Evolutionary conservation across 2,329 filamentous ascomycete species (phyloP).

Genomic region (Dactylellina cionopaga): DNA sequence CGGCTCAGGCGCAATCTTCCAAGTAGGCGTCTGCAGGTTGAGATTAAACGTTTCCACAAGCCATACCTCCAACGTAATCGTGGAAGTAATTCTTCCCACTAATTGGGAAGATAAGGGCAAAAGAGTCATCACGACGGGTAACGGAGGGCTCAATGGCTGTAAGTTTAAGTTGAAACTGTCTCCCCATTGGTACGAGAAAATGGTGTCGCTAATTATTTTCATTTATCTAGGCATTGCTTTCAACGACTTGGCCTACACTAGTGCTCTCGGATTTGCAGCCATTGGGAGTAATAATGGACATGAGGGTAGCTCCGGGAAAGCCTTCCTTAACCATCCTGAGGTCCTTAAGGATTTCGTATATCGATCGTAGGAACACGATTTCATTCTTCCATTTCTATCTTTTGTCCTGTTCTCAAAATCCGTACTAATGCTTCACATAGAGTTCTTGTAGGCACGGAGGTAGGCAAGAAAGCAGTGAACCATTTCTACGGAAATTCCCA

Average conservation of each 20-base stretch:
- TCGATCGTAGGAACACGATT: constrained; percentile 9
- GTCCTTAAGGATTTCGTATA: constrained; percentile 24
- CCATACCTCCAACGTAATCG: constrained; percentile 8
- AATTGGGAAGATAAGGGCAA: constrained; percentile 4
- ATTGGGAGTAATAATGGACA: constrained; percentile 28
- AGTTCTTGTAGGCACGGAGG: background rate
- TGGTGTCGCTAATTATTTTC: background rate
- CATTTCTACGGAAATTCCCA: background rate
- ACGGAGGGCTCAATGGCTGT: constrained; percentile 14
- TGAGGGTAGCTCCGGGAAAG: background rate
- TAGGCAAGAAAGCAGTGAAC: background rate
- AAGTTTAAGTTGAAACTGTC: background rate
- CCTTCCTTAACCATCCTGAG: constrained; percentile 28
- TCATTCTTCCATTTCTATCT: no score
- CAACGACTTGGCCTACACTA: constrained; percentile 1
- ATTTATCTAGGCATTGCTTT: background rate
- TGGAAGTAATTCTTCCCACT: constrained; percentile 15
- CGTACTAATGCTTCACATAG: background rate
- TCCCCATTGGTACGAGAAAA: background rate
- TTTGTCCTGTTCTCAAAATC: no score
- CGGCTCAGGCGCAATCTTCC: background rate
- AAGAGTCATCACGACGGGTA: constrained; percentile 1
- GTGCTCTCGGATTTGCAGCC: constrained; percentile 8
- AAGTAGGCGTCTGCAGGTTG: background rate
- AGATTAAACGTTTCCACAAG: constrained; percentile 5